These are phyloP conservation scores for Prinsepia uniflora DNA, from an alignment of 306 rosid species.

Conservation along the genomic window DNA sequence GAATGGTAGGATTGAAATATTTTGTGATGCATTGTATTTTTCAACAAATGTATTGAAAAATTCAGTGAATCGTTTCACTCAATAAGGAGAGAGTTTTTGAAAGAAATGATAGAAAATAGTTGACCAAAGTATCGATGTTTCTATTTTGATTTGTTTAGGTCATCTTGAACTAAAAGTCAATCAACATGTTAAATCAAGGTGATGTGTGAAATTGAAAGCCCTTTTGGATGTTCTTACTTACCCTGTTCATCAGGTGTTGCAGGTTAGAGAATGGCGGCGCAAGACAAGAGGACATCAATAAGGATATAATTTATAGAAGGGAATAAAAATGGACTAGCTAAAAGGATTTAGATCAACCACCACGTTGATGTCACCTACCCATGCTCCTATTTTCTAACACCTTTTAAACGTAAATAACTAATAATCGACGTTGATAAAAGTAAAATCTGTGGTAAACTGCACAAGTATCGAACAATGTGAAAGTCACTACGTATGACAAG, in stretches of 20 bases:
- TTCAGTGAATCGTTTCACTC: too few species aligned
- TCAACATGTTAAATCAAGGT: conserved; percentile 21
- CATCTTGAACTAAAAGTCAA: conserved; percentile 18
- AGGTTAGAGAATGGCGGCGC: conserved; percentile 45
- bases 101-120: neutral
- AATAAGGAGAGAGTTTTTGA: too few species aligned
- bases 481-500: too few species aligned
- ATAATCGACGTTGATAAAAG: too few species aligned
- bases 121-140: conserved; percentile 11
- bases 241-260: conserved; percentile 12
- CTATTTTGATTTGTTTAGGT: neutral
- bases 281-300: conserved; percentile 28
- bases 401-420: neutral
- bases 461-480: too few species aligned
- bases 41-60: neutral
- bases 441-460: too few species aligned
- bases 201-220: conserved; percentile 19
- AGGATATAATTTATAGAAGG: conserved; percentile 2
- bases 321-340: neutral
- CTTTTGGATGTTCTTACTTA: neutral
- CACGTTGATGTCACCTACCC: conserved; percentile 5
- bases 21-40: too few species aligned
- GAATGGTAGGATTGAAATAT: neutral
- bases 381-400: neutral
- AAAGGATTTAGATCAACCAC: conserved; percentile 23